phyloP scores from a whole-genome alignment of 129 eudicot species.

The Ambrosia trifida region DNA sequence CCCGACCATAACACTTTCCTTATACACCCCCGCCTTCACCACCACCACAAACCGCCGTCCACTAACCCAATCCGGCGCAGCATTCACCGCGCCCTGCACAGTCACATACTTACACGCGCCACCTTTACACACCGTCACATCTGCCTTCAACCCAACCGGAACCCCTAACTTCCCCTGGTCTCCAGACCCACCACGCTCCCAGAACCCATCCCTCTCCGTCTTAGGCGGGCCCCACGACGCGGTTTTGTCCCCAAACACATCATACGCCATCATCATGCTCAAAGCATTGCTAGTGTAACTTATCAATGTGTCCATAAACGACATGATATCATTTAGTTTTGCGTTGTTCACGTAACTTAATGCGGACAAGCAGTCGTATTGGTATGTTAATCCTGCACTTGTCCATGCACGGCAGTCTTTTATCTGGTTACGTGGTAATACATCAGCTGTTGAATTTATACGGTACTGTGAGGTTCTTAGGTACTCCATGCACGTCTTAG shows the following conservation, averaged over 20 bases:
- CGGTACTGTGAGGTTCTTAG: constrained; percentile 44
- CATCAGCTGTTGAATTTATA: constrained; percentile 32
- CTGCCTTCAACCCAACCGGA: constrained; percentile 51
- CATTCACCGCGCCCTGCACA: constrained; percentile 81
- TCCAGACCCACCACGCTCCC: constrained; percentile 52
- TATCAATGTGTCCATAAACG: constrained; percentile 51
- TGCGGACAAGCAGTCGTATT: constrained; percentile 82
- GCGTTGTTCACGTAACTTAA: constrained; percentile 65
- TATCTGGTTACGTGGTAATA: constrained; percentile 45
- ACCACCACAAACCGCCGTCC: constrained; percentile 50
- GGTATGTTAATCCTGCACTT: constrained; percentile 64
- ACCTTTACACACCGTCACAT: constrained; percentile 68
- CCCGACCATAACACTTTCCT: constrained; percentile 75
- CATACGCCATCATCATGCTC: constrained; percentile 60
- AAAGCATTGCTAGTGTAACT: constrained; percentile 55
- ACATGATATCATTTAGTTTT: constrained; percentile 48
- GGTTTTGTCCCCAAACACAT: constrained; percentile 45
- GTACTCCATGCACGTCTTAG: constrained; percentile 51
- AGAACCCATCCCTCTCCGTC: constrained; percentile 84
- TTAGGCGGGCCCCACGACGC: constrained; percentile 55
- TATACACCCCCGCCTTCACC: constrained; percentile 69
- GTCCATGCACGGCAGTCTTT: constrained; percentile 80
- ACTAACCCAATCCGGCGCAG: constrained; percentile 44
- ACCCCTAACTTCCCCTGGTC: constrained; percentile 32
- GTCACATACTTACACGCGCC: constrained; percentile 49